These are phyloP conservation scores for Porogramme epimiltina DNA, from an alignment of 1,284 basidiomycete genomes.

Conservation along the genomic window DNA sequence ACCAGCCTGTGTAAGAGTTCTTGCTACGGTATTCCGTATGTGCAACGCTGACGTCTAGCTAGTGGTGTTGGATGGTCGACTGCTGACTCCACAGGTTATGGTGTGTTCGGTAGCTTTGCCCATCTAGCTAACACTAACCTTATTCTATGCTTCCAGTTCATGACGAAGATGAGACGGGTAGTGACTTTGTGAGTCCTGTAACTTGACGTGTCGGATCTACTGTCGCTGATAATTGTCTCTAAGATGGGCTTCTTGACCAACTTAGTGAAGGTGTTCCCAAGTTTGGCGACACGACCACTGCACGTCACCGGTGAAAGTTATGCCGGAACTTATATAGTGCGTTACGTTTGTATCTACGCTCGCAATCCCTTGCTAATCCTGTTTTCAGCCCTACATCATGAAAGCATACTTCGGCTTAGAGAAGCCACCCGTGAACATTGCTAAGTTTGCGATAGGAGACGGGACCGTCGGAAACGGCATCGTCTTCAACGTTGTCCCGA, in stretches of 20 bases:
- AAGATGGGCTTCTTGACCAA: constrained; percentile 26
- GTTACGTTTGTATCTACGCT: constrained; percentile 20
- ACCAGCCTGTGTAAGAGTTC: constrained; percentile 59
- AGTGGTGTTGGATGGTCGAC: constrained; percentile 65
- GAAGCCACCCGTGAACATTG: constrained; percentile 63
- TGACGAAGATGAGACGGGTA: constrained; percentile 65
- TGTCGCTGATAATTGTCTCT: background rate
- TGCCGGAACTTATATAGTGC: constrained; percentile 37
- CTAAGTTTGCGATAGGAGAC: constrained; percentile 69
- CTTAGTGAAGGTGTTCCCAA: constrained; percentile 30
- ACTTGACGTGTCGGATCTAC: no score
- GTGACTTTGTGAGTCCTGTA: constrained; percentile 65
- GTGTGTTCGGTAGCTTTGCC: background rate
- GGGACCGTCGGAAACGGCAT: constrained; percentile 51
- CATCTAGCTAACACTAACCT: background rate
- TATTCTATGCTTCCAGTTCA: constrained; percentile 39
- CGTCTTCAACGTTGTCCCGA: constrained; percentile 51
- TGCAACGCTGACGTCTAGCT: background rate
- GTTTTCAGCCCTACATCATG: constrained; percentile 66
- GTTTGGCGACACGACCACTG: constrained; percentile 26
- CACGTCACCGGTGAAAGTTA: constrained; percentile 33
- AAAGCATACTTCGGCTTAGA: constrained; percentile 61
- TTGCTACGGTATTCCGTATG: background rate
- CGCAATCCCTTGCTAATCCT: no score
- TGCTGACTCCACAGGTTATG: constrained; percentile 44